Conservation (phyloP, 345 rosid species). For the Stellera chamaejasme region DNA sequence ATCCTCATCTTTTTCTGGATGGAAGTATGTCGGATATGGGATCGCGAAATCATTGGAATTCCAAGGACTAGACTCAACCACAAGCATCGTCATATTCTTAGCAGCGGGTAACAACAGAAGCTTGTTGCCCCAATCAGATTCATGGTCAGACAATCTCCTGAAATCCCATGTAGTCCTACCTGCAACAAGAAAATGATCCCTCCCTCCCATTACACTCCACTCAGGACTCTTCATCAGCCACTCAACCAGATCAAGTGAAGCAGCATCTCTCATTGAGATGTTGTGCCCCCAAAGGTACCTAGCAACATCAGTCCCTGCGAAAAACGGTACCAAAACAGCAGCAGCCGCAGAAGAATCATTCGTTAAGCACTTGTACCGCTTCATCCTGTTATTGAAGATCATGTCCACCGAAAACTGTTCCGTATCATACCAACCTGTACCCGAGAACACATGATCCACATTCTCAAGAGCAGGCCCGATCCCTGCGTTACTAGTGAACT, state of each 20-base stretch:
- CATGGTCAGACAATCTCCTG: slow-evolving; percentile 66
- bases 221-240: slow-evolving; percentile 86
- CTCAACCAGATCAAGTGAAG: slow-evolving; percentile 73
- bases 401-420: slow-evolving; percentile 89
- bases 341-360: slow-evolving; percentile 79
- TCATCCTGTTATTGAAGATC: slow-evolving; percentile 77
- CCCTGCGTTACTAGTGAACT: slow-evolving; percentile 70
- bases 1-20: slow-evolving; percentile 75
- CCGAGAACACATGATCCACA: slow-evolving; percentile 69
- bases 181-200: slow-evolving; percentile 86
- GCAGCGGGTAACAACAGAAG: slow-evolving; percentile 82
- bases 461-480: slow-evolving; percentile 82
- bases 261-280: slow-evolving; percentile 64
- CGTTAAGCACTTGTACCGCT: slow-evolving; percentile 79
- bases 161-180: slow-evolving; percentile 97
- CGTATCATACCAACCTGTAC: slow-evolving; percentile 78
- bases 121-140: slow-evolving; percentile 85
- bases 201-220: slow-evolving; percentile 78
- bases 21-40: slow-evolving; percentile 85
- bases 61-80: slow-evolving; percentile 96
- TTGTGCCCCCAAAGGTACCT: slow-evolving; percentile 83
- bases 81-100: slow-evolving; percentile 88
- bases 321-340: slow-evolving; percentile 79
- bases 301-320: slow-evolving; percentile 83
- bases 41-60: slow-evolving; percentile 84